Evolutionary conservation across 495 filamentous ascomycete species (phyloP), one percentile per base, ranked within the genome.

Genomic region (Extremus antarcticus): DNA sequence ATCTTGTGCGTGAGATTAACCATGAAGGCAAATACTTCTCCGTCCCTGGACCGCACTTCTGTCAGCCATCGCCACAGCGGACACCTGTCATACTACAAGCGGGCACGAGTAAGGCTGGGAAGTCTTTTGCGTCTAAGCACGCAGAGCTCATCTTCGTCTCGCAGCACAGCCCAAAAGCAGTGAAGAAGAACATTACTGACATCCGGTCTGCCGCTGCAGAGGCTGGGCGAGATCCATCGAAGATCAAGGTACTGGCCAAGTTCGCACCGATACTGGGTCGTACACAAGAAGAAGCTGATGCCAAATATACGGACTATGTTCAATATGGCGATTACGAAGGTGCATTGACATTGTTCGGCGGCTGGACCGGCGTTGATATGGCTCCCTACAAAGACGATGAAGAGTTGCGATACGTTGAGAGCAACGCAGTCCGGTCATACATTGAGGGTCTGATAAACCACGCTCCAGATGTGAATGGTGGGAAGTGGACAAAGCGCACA

Each of bases 31-130:
- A 82, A 60, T 83, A 79, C 69, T 86, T 81, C 70, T 68, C 63
- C 2, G 80, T 87, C 0, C 82, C 81, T 0, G 83, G 82, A 0
- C 82, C 80, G 10, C 80, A 84, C 57, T 75, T 85, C 64, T 75
- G 72, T 51, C 77, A 84, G 50, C 82, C 82, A 2, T 78, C 73
- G 46, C 80, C 80, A 8, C 83, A 86, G 55, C 70, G 82, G 22
- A 84, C 82, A 15, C 83, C 83, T 0, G 66, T 86, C 9, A 70
- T 85, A 4, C 66, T 84, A 3, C 82, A 85, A 65, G 83, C 83
- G 0, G 82, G 82, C 1, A 81, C 81, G 0, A 84, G 80, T 0
- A 74, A 75, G 32, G 75, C 81, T 0, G 82, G 83, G 2, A 82
- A 80, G 65, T 68, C 58, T 0, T 86, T 86, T 54, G 81, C 80